phyloP scores from a whole-genome alignment of 208 protist species.

The Phytomonas sp. region DNA sequence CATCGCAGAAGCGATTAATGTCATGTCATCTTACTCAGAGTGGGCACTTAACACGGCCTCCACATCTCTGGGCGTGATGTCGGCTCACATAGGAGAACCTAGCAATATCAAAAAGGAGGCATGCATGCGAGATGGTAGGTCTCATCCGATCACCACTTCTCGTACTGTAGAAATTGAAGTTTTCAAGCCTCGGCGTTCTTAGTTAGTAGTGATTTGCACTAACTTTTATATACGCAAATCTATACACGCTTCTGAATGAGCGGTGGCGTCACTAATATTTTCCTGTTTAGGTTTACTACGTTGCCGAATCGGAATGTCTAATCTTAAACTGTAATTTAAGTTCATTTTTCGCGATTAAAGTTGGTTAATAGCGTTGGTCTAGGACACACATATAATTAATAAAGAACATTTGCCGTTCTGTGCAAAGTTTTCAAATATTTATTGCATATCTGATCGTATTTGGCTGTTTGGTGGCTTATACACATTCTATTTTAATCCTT shows the following conservation, averaged over 20 bases:
- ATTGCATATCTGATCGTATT: neutral
- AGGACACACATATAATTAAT: neutral
- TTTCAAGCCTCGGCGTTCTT: neutral
- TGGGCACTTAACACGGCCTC: slow-evolving; percentile 47
- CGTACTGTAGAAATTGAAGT: slow-evolving; percentile 57
- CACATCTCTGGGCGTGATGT: slow-evolving; percentile 51
- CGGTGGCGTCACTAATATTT: slow-evolving; percentile 2
- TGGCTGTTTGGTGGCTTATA: neutral
- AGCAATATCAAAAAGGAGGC: slow-evolving; percentile 61
- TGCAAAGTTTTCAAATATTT: neutral
- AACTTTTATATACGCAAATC: neutral
- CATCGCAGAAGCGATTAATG: slow-evolving; percentile 21
- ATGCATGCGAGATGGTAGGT: slow-evolving; percentile 38
- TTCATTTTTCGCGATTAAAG: neutral
- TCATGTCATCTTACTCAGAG: slow-evolving; percentile 46
- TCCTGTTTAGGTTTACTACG: neutral
- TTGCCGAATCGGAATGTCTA: neutral
- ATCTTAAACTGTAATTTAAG: neutral
- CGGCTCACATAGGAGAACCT: slow-evolving; percentile 51
- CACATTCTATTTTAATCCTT: neutral
- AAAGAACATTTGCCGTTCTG: neutral
- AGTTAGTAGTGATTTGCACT: neutral
- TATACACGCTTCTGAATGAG: slow-evolving; percentile 3
- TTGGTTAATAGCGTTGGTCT: neutral
- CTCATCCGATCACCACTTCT: slow-evolving; percentile 55